These are phyloP conservation scores for Penium margaritaceum DNA, from an alignment of 139 green algal species.

Conservation along the genomic window DNA sequence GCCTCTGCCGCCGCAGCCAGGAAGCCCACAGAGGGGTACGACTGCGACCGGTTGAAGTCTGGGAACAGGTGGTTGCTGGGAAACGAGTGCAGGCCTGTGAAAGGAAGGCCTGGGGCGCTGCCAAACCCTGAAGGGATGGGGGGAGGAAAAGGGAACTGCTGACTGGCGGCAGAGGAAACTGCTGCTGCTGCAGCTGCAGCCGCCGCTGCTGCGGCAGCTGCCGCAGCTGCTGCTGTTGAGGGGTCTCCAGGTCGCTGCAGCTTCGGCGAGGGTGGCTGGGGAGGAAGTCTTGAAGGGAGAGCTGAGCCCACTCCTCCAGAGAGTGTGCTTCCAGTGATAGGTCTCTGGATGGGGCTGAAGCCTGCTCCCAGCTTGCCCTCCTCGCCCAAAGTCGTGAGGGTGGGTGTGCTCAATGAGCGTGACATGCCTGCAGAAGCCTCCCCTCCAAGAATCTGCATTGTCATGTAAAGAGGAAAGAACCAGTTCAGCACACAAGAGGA, in stretches of 20 bases:
- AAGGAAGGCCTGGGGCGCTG: too few relatives aligned
- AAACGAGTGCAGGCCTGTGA: neutral
- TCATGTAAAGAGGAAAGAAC: neutral
- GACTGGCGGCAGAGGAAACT: conserved; percentile 4
- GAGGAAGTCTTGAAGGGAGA: neutral
- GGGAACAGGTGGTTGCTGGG: neutral
- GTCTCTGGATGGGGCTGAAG: neutral
- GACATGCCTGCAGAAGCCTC: neutral
- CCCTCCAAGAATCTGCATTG: neutral
- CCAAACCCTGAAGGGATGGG: conserved; percentile 1
- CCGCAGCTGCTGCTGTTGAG: too few relatives aligned
- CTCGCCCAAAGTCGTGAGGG: neutral
- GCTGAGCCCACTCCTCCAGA: neutral
- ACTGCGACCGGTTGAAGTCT: neutral
- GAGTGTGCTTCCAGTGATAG: too few relatives aligned
- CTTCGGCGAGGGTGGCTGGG: neutral
- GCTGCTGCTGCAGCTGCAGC: neutral
- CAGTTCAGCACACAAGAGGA: neutral
- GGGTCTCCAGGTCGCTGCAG: too few relatives aligned
- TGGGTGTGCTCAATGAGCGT: neutral
- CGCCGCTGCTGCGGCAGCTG: too few relatives aligned
- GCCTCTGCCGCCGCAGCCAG: neutral
- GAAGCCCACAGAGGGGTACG: neutral
- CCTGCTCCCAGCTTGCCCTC: neutral
- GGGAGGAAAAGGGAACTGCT: neutral